These are phyloP conservation scores for Hypoxylon sp. DNA, from an alignment of 2,329 filamentous ascomycete species.

Conservation along the genomic window DNA sequence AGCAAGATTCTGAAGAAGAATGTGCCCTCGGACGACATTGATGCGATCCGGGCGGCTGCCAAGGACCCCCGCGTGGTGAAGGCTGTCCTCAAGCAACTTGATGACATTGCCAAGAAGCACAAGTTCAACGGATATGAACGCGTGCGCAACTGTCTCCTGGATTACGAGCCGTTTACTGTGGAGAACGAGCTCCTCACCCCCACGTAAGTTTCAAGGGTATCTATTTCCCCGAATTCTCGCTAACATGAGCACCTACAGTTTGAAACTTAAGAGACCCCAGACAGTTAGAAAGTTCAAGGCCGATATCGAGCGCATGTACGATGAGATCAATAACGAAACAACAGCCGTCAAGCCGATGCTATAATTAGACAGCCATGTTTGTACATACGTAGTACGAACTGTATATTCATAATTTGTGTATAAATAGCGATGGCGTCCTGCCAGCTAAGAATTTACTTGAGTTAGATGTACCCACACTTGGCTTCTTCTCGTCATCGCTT, in stretches of 20 bases:
- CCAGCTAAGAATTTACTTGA: slow-evolving; percentile 13
- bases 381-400: slow-evolving; percentile 3
- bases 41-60: slow-evolving; percentile 76
- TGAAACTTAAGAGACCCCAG: slow-evolving; percentile 74
- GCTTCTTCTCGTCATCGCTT: neutral
- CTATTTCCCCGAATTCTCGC: slow-evolving; percentile 16
- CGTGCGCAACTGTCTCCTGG: slow-evolving; percentile 80
- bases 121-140: slow-evolving; percentile 95
- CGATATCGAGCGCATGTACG: slow-evolving; percentile 71
- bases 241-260: slow-evolving; percentile 56
- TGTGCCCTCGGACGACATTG: slow-evolving; percentile 75
- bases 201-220: slow-evolving; percentile 72
- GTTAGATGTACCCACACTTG: neutral
- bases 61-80: slow-evolving; percentile 78
- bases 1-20: slow-evolving; percentile 80
- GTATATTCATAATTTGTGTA: slow-evolving; percentile 18
- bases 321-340: slow-evolving; percentile 63
- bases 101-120: slow-evolving; percentile 82
- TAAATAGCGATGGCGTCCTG: slow-evolving; percentile 9
- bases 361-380: slow-evolving; percentile 49
- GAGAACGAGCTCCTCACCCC: slow-evolving; percentile 92
- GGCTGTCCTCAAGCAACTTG: slow-evolving; percentile 83
- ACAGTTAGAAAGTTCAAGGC: slow-evolving; percentile 66
- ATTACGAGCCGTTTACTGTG: slow-evolving; percentile 90
- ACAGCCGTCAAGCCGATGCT: slow-evolving; percentile 62